Base-by-base conservation (phyloP, 1,284 basidiomycete genomes). In the Cutaneotrichosporon dermatis region DNA sequence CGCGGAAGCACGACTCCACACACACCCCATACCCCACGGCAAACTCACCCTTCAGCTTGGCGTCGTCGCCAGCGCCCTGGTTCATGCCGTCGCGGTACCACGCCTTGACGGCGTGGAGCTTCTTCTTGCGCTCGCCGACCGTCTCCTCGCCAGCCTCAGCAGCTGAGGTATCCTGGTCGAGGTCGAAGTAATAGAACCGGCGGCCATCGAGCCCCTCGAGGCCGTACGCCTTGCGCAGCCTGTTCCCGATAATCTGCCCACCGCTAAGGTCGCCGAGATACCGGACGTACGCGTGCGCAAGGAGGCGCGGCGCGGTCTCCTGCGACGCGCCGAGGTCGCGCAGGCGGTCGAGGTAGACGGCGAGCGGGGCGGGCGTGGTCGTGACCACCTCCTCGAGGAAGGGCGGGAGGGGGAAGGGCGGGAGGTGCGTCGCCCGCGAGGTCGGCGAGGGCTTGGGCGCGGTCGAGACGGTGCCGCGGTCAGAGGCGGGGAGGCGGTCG, bases 211-310 rank as follows among this genome's bases (percentile, higher is more conserved):
- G 69, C 0, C 79, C 79, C 45, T 82, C 81, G 1, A 90, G 80
- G 8, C 76, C 81, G 70, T 90, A 90, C 10, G 86, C 83, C 75
- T 87, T 87, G 16, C 81, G 81, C 25, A 90, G 78, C 44, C 80
- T 81, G 43, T 83, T 81, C 36, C 85, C 81, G 67, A 92, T 87
- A 62, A 84, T 81, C 78, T 92, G 90, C 0, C 90, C 90, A 13
- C 90, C 90, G 51, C 85, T 87, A 39, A 92, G 81, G 75, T 92
- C 90, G 58, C 89, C 90, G n/a, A 92, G 83, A 76, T 92, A 92
- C 41, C 89, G 83, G n/a, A 90, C 88, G 70, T 91, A 91, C 0
- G 88, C 83, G 74, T 92, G 89, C 0, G 89, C 86, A 12, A 92
- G 82, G 25, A 92, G 82, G 2, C 82, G 77, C 0, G 85, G 83